Percentiles rank a stretch among this genome's conserved stretches.
Evolutionary conservation across 345 rosid species (phyloP).

Genomic region (Eucalyptus rudis): DNA sequence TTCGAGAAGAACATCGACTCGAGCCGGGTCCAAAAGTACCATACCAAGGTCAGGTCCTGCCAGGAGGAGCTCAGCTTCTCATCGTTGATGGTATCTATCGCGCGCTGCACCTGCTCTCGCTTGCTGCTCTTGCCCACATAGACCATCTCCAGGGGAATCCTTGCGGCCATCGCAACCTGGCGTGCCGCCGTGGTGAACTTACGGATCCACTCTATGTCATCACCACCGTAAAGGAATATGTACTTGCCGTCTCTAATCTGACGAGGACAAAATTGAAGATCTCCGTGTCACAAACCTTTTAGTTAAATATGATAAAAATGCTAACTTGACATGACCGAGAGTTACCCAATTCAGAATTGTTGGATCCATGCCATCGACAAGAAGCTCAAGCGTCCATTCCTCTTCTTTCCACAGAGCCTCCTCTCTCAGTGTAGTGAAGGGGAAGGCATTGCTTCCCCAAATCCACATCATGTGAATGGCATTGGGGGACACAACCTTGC

Average conservation of each 20-base stretch:
- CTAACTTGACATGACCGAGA: too few relatives aligned
- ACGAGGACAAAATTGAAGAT: not conserved
- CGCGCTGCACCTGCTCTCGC: conserved; percentile 20
- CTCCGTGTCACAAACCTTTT: not conserved
- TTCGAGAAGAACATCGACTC: conserved; percentile 89
- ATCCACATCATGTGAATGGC: too few relatives aligned
- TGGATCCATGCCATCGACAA: too few relatives aligned
- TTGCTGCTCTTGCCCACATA: conserved; percentile 70
- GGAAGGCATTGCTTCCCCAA: too few relatives aligned
- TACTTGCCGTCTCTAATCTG: conserved; percentile 64
- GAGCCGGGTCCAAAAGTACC: conserved; percentile 79
- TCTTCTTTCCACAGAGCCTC: too few relatives aligned
- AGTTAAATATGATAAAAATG: too few relatives aligned
- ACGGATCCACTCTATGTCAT: conserved; percentile 59
- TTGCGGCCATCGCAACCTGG: conserved; percentile 19
- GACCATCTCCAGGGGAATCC: conserved; percentile 57
- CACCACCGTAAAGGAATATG: conserved; percentile 81
- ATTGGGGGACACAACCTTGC: too few relatives aligned
- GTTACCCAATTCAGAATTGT: too few relatives aligned
- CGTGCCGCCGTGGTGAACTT: conserved; percentile 46
- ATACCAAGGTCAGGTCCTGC: conserved; percentile 52
- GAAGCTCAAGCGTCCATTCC: too few relatives aligned
- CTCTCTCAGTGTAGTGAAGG: too few relatives aligned
- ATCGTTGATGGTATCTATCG: not conserved
- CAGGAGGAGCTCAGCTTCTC: conserved; percentile 58